Base-by-base conservation (phyloP, 2,329 filamentous ascomycete genomes). In the Trichoderma sp. region DNA sequence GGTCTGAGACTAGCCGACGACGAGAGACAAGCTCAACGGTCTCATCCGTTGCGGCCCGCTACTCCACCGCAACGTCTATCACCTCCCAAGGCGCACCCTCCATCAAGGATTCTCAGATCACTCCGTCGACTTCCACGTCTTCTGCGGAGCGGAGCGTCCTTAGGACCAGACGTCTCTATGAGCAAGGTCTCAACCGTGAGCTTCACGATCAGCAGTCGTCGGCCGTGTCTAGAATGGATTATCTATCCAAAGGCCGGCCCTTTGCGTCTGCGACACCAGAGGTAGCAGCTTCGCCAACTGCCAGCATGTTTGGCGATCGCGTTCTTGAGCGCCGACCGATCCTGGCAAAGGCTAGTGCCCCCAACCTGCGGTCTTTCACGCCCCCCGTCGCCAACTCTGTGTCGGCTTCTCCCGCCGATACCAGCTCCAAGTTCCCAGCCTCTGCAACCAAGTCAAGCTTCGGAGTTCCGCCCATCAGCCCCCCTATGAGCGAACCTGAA, bases 61-160 rank as follows among this genome's bases (percentile, higher is more conserved):
- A 88, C 66, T 97, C 94, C 0, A 97, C 94, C 1, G 93, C 93
- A 3, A 97, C 93, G 0, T 97, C 94, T 0, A 83, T 96, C 60
- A 88, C 89, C n/a, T 97, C 77, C 22, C 92, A 94, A 69, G 81
- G 81, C 17, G 77, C 84, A 1, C 77, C 82, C 3, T 85, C 86
- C 1, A 65, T 82, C 32, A 87, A 84, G 70, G 86, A 88, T 42
- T 79, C 77, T 72, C 82, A 84, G 37, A 77, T 83, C 2, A 73
- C 78, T 10, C 75, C 80, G 0, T 75, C 78, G 13, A 73, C 82
- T 5, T 80, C 80, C 1, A 72, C 73, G 48, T 77, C 81, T 6
- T 79, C 81, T 0, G 74, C 88, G 0, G 90, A 93, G 67, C 86
- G 90, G 64, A 88, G 84, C 45, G 86, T 89, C 4, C 90, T 89